phyloP scores from a whole-genome alignment of 495 filamentous ascomycete species.

The Zalerion maritima region DNA sequence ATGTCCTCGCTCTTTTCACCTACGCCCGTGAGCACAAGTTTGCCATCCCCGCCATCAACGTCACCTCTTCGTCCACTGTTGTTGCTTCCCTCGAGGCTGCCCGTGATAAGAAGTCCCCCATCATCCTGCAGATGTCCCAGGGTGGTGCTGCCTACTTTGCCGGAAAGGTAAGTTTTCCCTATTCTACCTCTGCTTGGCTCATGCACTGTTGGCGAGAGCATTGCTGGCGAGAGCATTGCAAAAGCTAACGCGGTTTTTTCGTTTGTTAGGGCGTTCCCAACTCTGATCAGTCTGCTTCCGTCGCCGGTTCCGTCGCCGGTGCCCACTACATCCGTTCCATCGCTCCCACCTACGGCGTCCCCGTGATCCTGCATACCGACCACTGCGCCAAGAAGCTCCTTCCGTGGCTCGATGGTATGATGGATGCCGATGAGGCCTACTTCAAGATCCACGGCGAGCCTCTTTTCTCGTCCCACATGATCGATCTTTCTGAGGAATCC shows the following conservation, averaged over 20 bases:
- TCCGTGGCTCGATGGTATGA: conserved; percentile 92
- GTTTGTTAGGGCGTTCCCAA: conserved; percentile 60
- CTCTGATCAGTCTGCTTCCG: conserved; percentile 70
- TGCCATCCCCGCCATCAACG: conserved; percentile 88
- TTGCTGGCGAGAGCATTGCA: too few relatives aligned
- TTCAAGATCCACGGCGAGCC: conserved; percentile 87
- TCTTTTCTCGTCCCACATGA: conserved; percentile 94
- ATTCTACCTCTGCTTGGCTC: not conserved
- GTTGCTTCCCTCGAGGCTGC: conserved; percentile 87
- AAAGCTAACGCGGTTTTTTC: not conserved
- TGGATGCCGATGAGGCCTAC: conserved; percentile 80
- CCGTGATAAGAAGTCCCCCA: conserved; percentile 69
- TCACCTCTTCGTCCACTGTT: conserved; percentile 83
- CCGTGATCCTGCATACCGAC: conserved; percentile 84
- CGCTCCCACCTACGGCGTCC: conserved; percentile 76
- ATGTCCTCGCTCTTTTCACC: conserved; percentile 72
- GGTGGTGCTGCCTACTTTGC: conserved; percentile 91
- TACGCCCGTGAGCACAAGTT: conserved; percentile 73
- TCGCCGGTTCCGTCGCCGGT: conserved; percentile 72
- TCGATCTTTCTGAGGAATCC: conserved; percentile 82
- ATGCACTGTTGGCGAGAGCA: not conserved
- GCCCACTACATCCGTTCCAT: conserved; percentile 88
- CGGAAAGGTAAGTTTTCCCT: conserved; percentile 48
- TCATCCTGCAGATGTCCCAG: conserved; percentile 85
- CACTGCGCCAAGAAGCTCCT: conserved; percentile 91